Evolutionary conservation across 441 rosid genomes (phyloP).

Genomic region (Dalechampia spathulata): DNA sequence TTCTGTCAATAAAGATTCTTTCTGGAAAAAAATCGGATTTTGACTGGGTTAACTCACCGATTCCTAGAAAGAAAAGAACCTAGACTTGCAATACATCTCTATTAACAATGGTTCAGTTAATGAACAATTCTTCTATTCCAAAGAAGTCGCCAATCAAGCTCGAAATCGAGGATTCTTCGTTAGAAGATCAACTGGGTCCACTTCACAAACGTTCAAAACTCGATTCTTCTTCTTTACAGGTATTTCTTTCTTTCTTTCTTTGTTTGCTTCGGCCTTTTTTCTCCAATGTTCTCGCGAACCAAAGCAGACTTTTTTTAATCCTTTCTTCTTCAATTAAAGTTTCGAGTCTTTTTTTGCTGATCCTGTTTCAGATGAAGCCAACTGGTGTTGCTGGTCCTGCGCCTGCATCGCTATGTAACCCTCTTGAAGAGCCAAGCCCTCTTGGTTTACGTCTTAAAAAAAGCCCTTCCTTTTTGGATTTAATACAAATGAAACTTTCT

Average conservation of each 20-base stretch:
- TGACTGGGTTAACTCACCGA: slow-evolving; percentile 7
- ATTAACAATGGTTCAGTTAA: slow-evolving; percentile 35
- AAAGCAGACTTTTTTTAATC: too few species aligned
- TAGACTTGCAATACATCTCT: too few species aligned
- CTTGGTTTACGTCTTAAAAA: slow-evolving; percentile 82
- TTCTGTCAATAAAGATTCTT: too few species aligned
- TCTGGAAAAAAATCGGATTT: not conserved
- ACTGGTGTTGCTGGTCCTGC: too few species aligned
- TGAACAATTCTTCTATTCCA: slow-evolving; percentile 16
- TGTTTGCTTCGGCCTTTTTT: too few species aligned
- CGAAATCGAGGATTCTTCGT: slow-evolving; percentile 22
- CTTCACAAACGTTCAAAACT: slow-evolving; percentile 29
- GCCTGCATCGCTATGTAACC: slow-evolving; percentile 35
- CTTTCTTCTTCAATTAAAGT: not conserved
- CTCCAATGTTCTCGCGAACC: too few species aligned
- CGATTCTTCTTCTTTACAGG: slow-evolving; percentile 21
- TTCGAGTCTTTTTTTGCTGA: not conserved
- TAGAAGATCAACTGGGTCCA: slow-evolving; percentile 23
- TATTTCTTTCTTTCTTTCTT: not conserved
- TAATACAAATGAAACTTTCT: slow-evolving; percentile 88
- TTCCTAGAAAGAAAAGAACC: not conserved
- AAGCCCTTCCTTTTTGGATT: slow-evolving; percentile 88
- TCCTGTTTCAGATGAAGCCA: not conserved
- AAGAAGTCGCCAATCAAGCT: slow-evolving; percentile 25
- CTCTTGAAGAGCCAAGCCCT: slow-evolving; percentile 92